phyloP scores from a whole-genome alignment of 306 rosid genomes.

The Malus asiatica region DNA sequence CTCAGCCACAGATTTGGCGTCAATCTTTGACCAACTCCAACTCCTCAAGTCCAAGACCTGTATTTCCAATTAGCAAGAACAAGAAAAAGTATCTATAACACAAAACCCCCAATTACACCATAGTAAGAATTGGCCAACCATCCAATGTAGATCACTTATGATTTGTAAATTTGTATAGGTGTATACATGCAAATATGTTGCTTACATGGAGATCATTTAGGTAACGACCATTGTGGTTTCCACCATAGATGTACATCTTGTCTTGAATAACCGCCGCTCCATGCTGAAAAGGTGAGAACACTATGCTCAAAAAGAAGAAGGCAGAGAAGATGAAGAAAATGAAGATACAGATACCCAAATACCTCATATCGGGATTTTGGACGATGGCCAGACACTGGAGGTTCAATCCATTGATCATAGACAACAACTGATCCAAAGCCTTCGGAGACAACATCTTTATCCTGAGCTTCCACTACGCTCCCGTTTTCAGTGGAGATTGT shows the following conservation, averaged over 20 bases:
- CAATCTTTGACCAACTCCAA: slow-evolving; percentile 84
- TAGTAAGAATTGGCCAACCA: background rate
- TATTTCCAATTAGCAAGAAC: slow-evolving; percentile 4
- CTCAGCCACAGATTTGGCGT: slow-evolving; percentile 47
- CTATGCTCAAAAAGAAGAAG: slow-evolving; percentile 26
- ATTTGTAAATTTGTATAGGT: slow-evolving; percentile 1
- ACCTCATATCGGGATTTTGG: slow-evolving; percentile 96
- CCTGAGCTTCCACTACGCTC: slow-evolving; percentile 51
- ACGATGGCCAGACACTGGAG: slow-evolving; percentile 58
- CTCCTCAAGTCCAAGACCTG: slow-evolving; percentile 90
- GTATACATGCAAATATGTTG: slow-evolving; percentile 13
- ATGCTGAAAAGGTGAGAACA: slow-evolving; percentile 52
- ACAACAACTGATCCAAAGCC: slow-evolving; percentile 56
- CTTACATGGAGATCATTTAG: slow-evolving; percentile 86
- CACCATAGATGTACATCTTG: slow-evolving; percentile 89
- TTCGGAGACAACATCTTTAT: slow-evolving; percentile 72
- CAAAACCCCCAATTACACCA: background rate
- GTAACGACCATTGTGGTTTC: slow-evolving; percentile 97
- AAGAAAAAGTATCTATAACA: background rate
- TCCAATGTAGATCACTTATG: background rate
- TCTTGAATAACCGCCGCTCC: slow-evolving; percentile 84
- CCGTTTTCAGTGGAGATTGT: slow-evolving; percentile 68
- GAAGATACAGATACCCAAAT: slow-evolving; percentile 15
- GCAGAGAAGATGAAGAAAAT: background rate
- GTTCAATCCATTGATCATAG: slow-evolving; percentile 81